Evolutionary conservation across 345 rosid species (phyloP), one percentile per base, ranked within the genome.

Genomic region (Nephelium lappaceum): DNA sequence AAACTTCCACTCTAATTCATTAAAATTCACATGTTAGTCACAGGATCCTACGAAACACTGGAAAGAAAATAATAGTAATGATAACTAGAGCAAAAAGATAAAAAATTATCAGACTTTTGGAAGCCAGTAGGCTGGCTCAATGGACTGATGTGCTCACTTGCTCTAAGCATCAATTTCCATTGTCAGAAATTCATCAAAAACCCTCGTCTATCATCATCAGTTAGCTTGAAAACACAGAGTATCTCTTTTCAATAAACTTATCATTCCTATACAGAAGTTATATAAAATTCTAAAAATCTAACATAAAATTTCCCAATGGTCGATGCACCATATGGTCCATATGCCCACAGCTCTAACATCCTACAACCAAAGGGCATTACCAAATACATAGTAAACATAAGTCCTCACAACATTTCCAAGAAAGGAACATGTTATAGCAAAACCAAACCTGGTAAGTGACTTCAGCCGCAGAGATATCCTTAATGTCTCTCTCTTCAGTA

Each of bases 381-480:
- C 24, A 36, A 31, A 31, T 31, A 31, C 36, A 31, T 31, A 47
- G 18, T 4, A 66, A 42, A 77, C 27, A 65, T 3, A 0, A 0
- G 16, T 38, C 21, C 24, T 55, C 10, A 67, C 36, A 27, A 72
- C 19, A 36, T 68, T 41, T 60, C 43, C 12, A 60, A 57, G 19
- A 63, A 0, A 21, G 9, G 18, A 31, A 67, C 45, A 15, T 21
- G 19, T 6, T 14, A 38, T 4, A 18, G 31, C 36, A 43, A 5
- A 66, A 69, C 67, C 42, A 5, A 72, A 93, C 98, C 97, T 90
- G 83, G 66, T 97, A 97, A 78, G 85, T 49, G 65, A 89, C 85
- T 90, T 91, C 98, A 67, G 97, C 91, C 11, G 81, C 81, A 1
- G 81, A 76, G 43, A 74, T 75, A 67, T 86, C 88, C 25, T 82